Percentiles rank a stretch among this genome's conserved stretches.
Conservation (phyloP, 441 rosid genomes). For the Croton setiger region DNA sequence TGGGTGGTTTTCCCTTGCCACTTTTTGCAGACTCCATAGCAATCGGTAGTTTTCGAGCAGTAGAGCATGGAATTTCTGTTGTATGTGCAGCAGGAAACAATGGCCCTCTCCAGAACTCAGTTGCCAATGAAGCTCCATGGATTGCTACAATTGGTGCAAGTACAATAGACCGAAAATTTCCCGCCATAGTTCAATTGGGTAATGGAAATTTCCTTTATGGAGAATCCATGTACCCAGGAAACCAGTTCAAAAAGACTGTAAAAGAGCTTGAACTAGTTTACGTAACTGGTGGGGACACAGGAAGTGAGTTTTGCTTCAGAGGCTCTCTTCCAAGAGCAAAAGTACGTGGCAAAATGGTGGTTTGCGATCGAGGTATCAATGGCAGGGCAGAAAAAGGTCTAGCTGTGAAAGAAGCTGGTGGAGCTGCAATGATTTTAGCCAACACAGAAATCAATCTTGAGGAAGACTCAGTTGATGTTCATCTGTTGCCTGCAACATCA, state of each 20-base stretch:
- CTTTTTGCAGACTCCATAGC: conserved; percentile 75
- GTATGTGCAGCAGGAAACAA: conserved; percentile 70
- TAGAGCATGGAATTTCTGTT: conserved; percentile 54
- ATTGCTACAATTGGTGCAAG: conserved; percentile 62
- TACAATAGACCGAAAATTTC: conserved; percentile 61
- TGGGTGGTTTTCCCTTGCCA: conserved; percentile 70
- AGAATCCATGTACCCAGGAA: conserved; percentile 60
- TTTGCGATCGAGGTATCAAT: conserved; percentile 76
- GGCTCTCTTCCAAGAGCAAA: conserved; percentile 55
- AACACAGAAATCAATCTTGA: conserved; percentile 67
- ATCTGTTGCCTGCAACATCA: conserved; percentile 63
- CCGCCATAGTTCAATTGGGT: conserved; percentile 53
- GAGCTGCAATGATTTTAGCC: conserved; percentile 75
- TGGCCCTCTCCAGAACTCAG: conserved; percentile 62
- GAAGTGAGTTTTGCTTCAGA: conserved; percentile 63
- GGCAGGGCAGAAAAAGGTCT: conserved; percentile 72
- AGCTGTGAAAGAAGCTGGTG: conserved; percentile 79
- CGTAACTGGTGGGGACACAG: conserved; percentile 52
- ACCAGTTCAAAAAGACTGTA: conserved; percentile 34
- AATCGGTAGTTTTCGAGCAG: conserved; percentile 62
- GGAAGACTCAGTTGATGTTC: conserved; percentile 75
- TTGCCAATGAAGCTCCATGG: conserved; percentile 83
- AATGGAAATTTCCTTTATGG: conserved; percentile 57
- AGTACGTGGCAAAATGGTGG: conserved; percentile 67
- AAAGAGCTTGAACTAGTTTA: conserved; percentile 64